Conservation (phyloP, 2,329 filamentous ascomycete species). For the Exophiala dermatitidis region DNA sequence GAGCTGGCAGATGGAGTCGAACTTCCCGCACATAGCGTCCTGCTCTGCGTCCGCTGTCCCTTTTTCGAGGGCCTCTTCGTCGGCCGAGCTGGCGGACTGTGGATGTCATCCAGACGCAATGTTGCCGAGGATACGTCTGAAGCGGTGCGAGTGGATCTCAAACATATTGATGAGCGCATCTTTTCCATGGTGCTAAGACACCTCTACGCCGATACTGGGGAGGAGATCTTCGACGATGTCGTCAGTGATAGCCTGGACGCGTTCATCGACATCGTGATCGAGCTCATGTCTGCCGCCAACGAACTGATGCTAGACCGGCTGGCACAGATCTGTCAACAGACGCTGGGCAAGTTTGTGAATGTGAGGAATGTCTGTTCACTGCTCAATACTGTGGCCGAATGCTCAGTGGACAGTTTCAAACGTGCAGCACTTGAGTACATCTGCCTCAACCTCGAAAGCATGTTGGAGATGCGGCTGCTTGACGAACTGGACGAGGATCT, state of each 20-base stretch:
- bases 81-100: slow-evolving; percentile 76
- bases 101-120: slow-evolving; percentile 66
- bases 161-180: slow-evolving; percentile 64
- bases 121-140: slow-evolving; percentile 39
- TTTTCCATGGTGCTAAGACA: slow-evolving; percentile 74
- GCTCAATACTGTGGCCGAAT: slow-evolving; percentile 78
- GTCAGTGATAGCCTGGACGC: slow-evolving; percentile 66
- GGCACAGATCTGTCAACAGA: slow-evolving; percentile 78
- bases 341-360: slow-evolving; percentile 56
- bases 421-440: slow-evolving; percentile 83
- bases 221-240: slow-evolving; percentile 73
- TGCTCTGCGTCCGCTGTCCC: slow-evolving; percentile 76
- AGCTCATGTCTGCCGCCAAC: slow-evolving; percentile 83
- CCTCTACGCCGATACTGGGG: slow-evolving; percentile 75
- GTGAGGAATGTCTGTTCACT: slow-evolving; percentile 78
- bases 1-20: slow-evolving; percentile 67
- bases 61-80: slow-evolving; percentile 89
- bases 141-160: slow-evolving; percentile 66
- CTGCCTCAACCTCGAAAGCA: slow-evolving; percentile 80
- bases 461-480: slow-evolving; percentile 70
- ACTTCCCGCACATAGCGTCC: slow-evolving; percentile 64
- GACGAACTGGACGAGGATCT: slow-evolving; percentile 80
- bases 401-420: slow-evolving; percentile 77
- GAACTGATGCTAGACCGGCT: slow-evolving; percentile 92
- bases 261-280: slow-evolving; percentile 81